A percentile compares a stretch with the other conserved stretches of the same genome.
Evolutionary conservation across 352 stramenopile genomes (phyloP).

Genomic region (Pythium pyrilobum): DNA sequence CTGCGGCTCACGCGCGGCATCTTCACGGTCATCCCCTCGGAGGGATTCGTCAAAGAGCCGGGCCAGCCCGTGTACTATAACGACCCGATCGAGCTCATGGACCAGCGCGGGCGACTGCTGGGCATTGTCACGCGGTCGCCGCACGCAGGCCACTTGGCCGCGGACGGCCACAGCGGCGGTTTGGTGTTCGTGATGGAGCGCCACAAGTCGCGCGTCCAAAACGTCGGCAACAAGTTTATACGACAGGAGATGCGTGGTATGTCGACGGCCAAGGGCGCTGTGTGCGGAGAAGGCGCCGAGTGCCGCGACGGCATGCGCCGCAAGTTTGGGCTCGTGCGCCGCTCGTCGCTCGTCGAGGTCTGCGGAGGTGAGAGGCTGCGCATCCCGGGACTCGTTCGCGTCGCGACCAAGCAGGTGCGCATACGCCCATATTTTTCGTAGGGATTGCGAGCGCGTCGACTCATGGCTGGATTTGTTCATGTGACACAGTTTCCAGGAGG

Average conservation of each 20-base stretch:
- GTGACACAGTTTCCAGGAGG: constrained; percentile 17
- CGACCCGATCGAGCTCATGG: constrained; percentile 31
- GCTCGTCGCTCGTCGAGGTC: constrained; percentile 24
- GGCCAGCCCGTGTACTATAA: constrained; percentile 38
- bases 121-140: constrained; percentile 24
- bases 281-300: background rate
- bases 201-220: background rate
- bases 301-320: background rate
- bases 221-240: constrained; percentile 5
- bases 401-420: constrained; percentile 21
- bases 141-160: constrained; percentile 24
- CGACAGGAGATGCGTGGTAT: background rate
- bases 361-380: constrained; percentile 27
- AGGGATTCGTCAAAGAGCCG: constrained; percentile 32
- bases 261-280: no score
- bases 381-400: constrained; percentile 23
- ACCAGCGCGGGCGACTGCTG: constrained; percentile 25
- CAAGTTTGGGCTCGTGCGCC: background rate
- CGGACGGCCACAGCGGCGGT: constrained; percentile 26
- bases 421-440: background rate
- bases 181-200: constrained; percentile 34
- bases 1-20: constrained; percentile 15
- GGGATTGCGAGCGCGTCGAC: background rate
- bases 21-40: constrained; percentile 31
- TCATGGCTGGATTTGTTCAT: background rate